Conservation (phyloP, 441 rosid species). For the California macrophylla region DNA sequence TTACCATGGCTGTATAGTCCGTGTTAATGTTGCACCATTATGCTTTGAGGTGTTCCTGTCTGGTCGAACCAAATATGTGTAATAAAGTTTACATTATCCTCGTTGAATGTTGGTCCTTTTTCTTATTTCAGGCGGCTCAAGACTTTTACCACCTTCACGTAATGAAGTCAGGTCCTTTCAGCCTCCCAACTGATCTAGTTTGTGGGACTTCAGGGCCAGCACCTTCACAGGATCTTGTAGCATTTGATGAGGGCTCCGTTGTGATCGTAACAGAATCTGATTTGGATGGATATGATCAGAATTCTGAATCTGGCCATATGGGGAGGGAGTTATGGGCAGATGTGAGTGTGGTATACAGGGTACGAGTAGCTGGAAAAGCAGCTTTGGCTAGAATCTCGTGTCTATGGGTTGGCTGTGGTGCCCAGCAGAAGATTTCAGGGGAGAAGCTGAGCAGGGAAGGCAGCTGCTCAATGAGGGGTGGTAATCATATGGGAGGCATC, state of each 20-base stretch:
- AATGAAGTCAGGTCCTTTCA: conserved; percentile 20
- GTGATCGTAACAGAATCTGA: conserved; percentile 74
- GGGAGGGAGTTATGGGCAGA: conserved; percentile 69
- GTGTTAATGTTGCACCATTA: not conserved
- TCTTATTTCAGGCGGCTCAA: conserved; percentile 59
- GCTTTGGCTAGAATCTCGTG: conserved; percentile 78
- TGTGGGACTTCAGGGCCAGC: conserved; percentile 26
- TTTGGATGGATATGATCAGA: conserved; percentile 60
- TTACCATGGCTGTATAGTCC: not conserved
- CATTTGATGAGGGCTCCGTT: conserved; percentile 72
- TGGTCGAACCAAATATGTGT: not conserved
- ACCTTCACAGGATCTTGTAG: conserved; percentile 33
- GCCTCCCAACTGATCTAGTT: conserved; percentile 22
- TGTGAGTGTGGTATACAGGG: conserved; percentile 57
- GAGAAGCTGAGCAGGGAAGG: conserved; percentile 32
- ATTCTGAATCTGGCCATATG: conserved; percentile 24
- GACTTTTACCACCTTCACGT: conserved; percentile 52
- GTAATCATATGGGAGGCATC: conserved; percentile 50
- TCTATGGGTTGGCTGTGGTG: conserved; percentile 55
- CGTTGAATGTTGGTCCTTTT: not conserved
- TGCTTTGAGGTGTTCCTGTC: not conserved
- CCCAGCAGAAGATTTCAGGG: conserved; percentile 44
- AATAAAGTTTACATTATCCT: not conserved
- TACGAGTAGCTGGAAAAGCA: conserved; percentile 66
- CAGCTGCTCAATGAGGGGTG: conserved; percentile 28